A percentile compares a stretch with the other conserved stretches of the same genome.
Conservation (phyloP, 1,139 yeast species). For the Debaryomyces robertsiae region DNA sequence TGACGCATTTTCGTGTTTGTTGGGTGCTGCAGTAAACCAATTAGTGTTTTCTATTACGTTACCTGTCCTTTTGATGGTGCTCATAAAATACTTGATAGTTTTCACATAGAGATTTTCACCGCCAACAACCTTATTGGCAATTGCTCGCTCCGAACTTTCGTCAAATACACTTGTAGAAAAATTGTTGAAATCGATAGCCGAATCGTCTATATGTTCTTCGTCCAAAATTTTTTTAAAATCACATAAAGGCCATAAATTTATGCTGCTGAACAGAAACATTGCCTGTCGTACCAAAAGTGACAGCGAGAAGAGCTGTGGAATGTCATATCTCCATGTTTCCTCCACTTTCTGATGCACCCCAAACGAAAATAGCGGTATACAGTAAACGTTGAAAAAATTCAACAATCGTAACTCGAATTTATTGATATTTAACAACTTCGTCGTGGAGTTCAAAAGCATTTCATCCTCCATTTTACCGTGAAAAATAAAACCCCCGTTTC, state of each 20-base stretch:
- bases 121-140: not conserved
- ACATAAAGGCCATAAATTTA: constrained; percentile 17
- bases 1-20: constrained; percentile 15
- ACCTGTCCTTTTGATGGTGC: not conserved
- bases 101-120: constrained; percentile 2
- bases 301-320: constrained; percentile 27
- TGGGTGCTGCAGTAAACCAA: not conserved
- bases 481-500: constrained; percentile 8
- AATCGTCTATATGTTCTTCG: not conserved
- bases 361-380: constrained; percentile 28
- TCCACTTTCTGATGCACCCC: constrained; percentile 25
- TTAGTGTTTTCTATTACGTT: not conserved
- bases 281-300: constrained; percentile 26
- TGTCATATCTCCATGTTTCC: constrained; percentile 28
- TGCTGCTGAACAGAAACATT: constrained; percentile 25
- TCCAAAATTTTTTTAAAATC: constrained; percentile 1
- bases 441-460: constrained; percentile 9
- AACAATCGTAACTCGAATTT: constrained; percentile 34
- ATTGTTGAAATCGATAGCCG: not conserved
- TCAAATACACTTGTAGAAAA: not conserved
- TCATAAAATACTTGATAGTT: constrained; percentile 6
- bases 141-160: not conserved
- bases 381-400: constrained; percentile 30
- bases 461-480: constrained; percentile 17
- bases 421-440: constrained; percentile 17